These are phyloP conservation scores for Aspergillus sp. DNA, from an alignment of 2,329 filamentous ascomycete genomes.

Conservation along the genomic window DNA sequence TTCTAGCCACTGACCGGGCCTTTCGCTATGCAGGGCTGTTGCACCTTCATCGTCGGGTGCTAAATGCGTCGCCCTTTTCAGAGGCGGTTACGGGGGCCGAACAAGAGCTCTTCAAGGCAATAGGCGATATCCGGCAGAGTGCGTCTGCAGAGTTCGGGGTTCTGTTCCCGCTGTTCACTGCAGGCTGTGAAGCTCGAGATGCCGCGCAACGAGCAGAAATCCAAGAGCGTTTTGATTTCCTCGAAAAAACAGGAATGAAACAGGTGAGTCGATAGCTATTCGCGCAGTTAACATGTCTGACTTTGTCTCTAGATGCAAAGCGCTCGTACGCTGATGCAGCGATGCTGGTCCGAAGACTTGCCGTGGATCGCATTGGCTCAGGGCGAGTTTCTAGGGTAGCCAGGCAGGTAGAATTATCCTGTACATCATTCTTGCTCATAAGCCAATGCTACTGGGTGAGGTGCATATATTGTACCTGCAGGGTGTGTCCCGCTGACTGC, in stretches of 20 bases:
- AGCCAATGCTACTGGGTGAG: neutral
- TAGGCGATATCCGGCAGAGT: conserved; percentile 64
- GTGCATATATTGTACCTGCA: neutral
- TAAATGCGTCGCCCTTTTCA: conserved; percentile 62
- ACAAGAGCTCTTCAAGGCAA: conserved; percentile 61
- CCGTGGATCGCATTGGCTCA: conserved; percentile 44
- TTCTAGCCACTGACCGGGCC: conserved; percentile 70
- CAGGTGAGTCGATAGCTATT: conserved; percentile 56
- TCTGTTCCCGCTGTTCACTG: conserved; percentile 80
- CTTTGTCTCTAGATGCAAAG: conserved; percentile 38
- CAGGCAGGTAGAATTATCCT: too few species aligned
- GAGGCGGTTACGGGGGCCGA: conserved; percentile 65
- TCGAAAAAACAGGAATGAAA: conserved; percentile 74
- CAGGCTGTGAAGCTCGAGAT: conserved; percentile 71
- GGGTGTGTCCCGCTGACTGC: neutral
- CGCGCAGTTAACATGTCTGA: neutral
- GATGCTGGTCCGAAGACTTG: conserved; percentile 40
- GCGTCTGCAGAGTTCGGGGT: conserved; percentile 73
- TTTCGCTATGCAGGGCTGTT: conserved; percentile 79
- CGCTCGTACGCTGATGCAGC: conserved; percentile 44
- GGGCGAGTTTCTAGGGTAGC: conserved; percentile 44
- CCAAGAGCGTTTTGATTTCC: conserved; percentile 64
- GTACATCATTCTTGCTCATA: neutral
- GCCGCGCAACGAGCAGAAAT: conserved; percentile 60
- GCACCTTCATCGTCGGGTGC: conserved; percentile 72